Percentiles rank a stretch among this genome's conserved stretches.
Conservation (phyloP, 2,329 filamentous ascomycete species). For the Hymenoscyphus fructigenus region DNA sequence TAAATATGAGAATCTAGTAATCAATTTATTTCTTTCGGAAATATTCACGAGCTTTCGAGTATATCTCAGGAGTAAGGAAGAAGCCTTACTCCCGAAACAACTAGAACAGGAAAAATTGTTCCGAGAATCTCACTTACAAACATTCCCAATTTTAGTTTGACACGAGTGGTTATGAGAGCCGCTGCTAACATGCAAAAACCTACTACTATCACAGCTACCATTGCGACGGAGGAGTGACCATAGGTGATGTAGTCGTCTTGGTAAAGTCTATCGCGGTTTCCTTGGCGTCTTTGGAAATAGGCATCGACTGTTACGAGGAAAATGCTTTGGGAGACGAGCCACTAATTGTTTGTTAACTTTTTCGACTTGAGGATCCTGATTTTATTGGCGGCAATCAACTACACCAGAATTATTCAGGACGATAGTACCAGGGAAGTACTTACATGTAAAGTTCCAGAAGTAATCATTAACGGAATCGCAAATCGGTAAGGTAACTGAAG, state of each 20-base stretch:
- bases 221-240: constrained; percentile 23
- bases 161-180: not conserved
- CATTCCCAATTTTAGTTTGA: constrained; percentile 6
- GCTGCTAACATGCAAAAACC: not conserved
- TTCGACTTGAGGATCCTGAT: no score
- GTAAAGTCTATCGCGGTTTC: not conserved
- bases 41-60: no score
- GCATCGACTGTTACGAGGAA: constrained; percentile 9
- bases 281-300: not conserved
- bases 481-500: constrained; percentile 40
- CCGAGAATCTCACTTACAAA: no score
- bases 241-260: not conserved
- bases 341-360: constrained; percentile 34
- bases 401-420: not conserved
- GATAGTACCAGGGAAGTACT: constrained; percentile 36
- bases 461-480: constrained; percentile 30
- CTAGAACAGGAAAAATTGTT: no score
- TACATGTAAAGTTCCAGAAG: constrained; percentile 39
- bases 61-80: no score
- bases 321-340: constrained; percentile 24
- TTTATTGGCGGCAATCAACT: no score
- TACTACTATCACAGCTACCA: constrained; percentile 12
- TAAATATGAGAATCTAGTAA: no score
- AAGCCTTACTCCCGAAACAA: no score
- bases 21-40: no score